Evolutionary conservation across 1,139 yeast genomes (phyloP), one percentile per base, ranked within the genome.

Genomic region (Hanseniaspora gamundiae): DNA sequence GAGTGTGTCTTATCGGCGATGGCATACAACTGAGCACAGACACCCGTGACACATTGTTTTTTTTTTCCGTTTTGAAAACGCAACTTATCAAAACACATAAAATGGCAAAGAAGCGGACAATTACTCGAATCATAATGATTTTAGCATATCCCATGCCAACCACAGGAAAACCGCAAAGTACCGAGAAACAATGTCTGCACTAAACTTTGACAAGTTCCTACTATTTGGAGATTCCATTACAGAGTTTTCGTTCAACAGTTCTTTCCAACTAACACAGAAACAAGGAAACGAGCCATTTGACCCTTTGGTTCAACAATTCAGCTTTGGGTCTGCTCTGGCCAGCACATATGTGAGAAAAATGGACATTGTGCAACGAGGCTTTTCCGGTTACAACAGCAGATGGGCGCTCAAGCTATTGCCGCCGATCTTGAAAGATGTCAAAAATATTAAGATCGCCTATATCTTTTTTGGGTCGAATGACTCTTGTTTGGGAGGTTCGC

Each of bases 401-500:
- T 76, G 77, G 61, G 79, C 71, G 1, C 54, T 63, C 35, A 51
- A 54, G 17, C 56, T 79, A 13, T 60, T 77, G 16, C 77, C 76
- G 1, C 60, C 66, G 42, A 60, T 79, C 17, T 57, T 79, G 30
- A 60, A 66, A 45, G 62, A 60, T 21, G 55, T 51, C 2, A 50
- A 54, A 2, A 59, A 60, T 44, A 57, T 69, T 22, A 58, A 54
- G n/a, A 51, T 80, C 28, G 69, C 74, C 49, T 71, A 78, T 0
- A 62, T 85, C 2, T 83, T 80, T 59, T 75, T 82, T 52, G 95
- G 95, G 1, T 72, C 93, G 10, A 85, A 85, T 54, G 95, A 85
- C 57, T 77, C 85, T 0, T 66, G 66, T 5, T 52, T 66, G 3
- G 63, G 61, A 3, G 69, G 68, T 30, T 61, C 66, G 20, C 94